phyloP scores from a whole-genome alignment of 768 basidiomycete genomes.

The Dacryopinax primogenitus region DNA sequence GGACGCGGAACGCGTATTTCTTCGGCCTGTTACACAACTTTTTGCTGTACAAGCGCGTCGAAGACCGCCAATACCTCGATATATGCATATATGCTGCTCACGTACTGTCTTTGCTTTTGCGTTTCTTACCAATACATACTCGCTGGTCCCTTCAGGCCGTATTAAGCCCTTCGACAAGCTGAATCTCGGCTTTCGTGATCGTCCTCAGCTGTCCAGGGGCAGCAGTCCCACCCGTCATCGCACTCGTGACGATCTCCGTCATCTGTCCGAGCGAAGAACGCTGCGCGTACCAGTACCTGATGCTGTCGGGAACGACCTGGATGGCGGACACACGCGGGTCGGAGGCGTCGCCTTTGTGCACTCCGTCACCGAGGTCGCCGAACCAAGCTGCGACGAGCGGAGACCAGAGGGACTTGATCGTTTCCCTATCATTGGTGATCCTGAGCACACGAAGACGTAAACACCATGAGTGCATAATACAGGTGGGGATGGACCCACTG shows the following conservation, averaged over 20 bases:
- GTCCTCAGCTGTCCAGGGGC: constrained; percentile 66
- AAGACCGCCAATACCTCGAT: too few species aligned
- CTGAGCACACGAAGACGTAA: constrained; percentile 19
- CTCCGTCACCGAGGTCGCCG: constrained; percentile 71
- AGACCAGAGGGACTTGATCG: constrained; percentile 52
- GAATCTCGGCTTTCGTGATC: constrained; percentile 59
- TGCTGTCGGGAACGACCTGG: constrained; percentile 64
- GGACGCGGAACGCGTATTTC: too few species aligned
- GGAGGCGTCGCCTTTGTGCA: constrained; percentile 63
- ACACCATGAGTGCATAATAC: not conserved
- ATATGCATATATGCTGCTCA: too few species aligned
- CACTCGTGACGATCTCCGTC: constrained; percentile 45
- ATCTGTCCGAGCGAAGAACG: constrained; percentile 45
- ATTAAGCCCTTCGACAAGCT: constrained; percentile 49
- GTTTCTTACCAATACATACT: too few species aligned
- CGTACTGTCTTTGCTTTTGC: too few species aligned
- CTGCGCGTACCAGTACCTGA: constrained; percentile 67
- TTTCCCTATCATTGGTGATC: constrained; percentile 45
- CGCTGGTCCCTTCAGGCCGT: constrained; percentile 40
- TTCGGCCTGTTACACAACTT: too few species aligned
- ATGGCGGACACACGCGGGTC: constrained; percentile 74
- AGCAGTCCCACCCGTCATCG: constrained; percentile 48
- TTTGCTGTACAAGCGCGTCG: too few species aligned
- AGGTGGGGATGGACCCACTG: not conserved
- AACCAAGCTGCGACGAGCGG: constrained; percentile 50